Conservation (phyloP, 2,329 filamentous ascomycete species). For the Aspergillus sp. region DNA sequence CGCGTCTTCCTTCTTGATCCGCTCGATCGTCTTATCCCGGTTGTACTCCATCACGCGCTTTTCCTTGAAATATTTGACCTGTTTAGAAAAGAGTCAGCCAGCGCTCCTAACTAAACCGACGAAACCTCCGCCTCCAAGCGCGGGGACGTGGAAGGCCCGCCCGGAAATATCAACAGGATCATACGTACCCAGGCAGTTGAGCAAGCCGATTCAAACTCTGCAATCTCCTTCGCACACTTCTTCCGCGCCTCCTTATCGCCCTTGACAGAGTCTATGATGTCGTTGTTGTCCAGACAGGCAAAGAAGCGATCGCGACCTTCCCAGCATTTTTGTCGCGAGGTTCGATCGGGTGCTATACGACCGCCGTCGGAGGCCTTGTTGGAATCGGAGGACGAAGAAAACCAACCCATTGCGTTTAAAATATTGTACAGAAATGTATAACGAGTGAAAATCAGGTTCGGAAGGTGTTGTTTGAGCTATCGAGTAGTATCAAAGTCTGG, state of each 20-base stretch:
- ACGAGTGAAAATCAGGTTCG: neutral
- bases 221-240: slow-evolving; percentile 61
- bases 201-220: slow-evolving; percentile 79
- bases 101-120: neutral
- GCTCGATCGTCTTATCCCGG: slow-evolving; percentile 74
- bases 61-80: slow-evolving; percentile 98
- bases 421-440: neutral
- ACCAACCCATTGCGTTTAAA: slow-evolving; percentile 49
- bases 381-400: slow-evolving; percentile 49
- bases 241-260: slow-evolving; percentile 57
- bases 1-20: slow-evolving; percentile 72
- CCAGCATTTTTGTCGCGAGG: slow-evolving; percentile 83
- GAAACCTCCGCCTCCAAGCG: neutral
- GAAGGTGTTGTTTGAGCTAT: neutral
- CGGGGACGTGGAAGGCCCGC: neutral
- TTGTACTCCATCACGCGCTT: slow-evolving; percentile 89
- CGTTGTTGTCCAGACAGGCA: slow-evolving; percentile 76
- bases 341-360: slow-evolving; percentile 79
- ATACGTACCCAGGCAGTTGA: slow-evolving; percentile 81
- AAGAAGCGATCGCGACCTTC: slow-evolving; percentile 87
- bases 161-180: neutral
- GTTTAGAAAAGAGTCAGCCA: slow-evolving; percentile 19
- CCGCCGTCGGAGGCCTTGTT: slow-evolving; percentile 55
- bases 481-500: neutral
- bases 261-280: slow-evolving; percentile 73